Evolutionary conservation across 2,329 filamentous ascomycete species (phyloP), one percentile per base, ranked within the genome.

Genomic region (Alternaria sp.): DNA sequence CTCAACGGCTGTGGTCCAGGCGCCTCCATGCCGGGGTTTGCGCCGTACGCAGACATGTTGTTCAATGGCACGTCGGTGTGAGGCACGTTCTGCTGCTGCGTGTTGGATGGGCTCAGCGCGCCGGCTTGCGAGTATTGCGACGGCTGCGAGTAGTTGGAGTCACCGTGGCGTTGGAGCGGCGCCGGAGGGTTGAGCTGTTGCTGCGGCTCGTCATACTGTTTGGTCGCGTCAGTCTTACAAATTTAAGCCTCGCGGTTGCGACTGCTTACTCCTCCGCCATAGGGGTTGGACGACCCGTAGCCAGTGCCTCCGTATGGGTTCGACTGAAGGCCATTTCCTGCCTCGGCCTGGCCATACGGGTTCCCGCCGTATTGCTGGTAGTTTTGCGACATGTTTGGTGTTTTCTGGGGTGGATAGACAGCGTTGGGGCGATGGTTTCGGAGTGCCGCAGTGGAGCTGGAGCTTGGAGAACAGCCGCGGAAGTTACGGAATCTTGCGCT

Each of bases 311-410:
- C 77, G 53, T 80, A 80, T 8, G 78, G 77, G 62, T 80, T 78
- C 28, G 70, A 67, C 28, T 62, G 62, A 31, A 36, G 51, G 34
- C 45, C 45, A 17, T 58, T 55, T 29, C 55, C 55, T 10, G 26
- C 56, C 34, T 58, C 56, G 33, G 56, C 51, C 51, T 58, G 56
- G 31, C 56, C 56, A n/a, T 58, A 58, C 13, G 56, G 56, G 28
- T 58, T 58, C 26, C 56, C 56, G 23, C 56, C 26, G 66, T 83
- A 83, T 56, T 85, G 83, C 65, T 84, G 81, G 75, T 90, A 88
- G 59, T 73, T 73, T 65, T 71, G 65, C 69, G 73, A 73, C 72
- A 74, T 75, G 57, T 42, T 60, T 58, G 53, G 29, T 41, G 55
- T 54, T 56, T 46, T 55, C 54, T 54, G 56, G 56, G 37, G 53